Evolutionary conservation across 164 flowering plant species (phyloP), one percentile per base, ranked within the genome.

Genomic region (Vitis amurensis): DNA sequence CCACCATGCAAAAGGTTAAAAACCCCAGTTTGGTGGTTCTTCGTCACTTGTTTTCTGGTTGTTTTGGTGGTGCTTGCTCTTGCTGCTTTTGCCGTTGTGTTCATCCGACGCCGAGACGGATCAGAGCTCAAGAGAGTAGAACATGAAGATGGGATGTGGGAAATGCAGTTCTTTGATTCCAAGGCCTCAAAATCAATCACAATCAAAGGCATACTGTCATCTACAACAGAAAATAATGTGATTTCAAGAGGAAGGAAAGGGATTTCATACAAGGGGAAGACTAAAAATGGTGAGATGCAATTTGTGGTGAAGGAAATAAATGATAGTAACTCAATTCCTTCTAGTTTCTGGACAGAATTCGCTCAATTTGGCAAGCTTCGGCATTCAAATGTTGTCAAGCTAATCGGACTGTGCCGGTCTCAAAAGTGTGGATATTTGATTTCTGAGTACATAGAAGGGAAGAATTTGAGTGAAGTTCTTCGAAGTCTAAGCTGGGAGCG

Each of bases 131-230:
- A 76, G 44, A 79, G 74, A 17, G 81, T 85, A 9, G 88, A 85
- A 59, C 77, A 63, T 29, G 88, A 88, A 71, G 80, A 84, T 12
- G 86, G 88, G 0, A 63, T 70, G 1, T 88, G 97, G 94, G 83
- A 86, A 58, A 31, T 90, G 19, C 83, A 82, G 47, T 75, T 88
- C 63, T 89, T 87, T 61, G 79, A 84, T 56, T 31, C 78, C 4
- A 82, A 76, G 62, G 67, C 64, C 11, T 74, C 83, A 1, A 84
- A 83, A 23, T 37, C 75, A 0, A 66, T 89, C 0, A 70, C 90
- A 0, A 71, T 90, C 1, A 79, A 83, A 0, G 95, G 88, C 44
- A 67, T 93, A 12, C 17, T 84, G 7, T 67, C 74, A 15, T 71
- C 84, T 3, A 65, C 68, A 51, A 74, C 52, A 29, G 81, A 83